Percentiles rank a stretch among this genome's conserved stretches.
These are phyloP conservation scores for Colletotrichum nymphaeae DNA, from an alignment of 2,329 filamentous ascomycete species.

Conservation along the genomic window DNA sequence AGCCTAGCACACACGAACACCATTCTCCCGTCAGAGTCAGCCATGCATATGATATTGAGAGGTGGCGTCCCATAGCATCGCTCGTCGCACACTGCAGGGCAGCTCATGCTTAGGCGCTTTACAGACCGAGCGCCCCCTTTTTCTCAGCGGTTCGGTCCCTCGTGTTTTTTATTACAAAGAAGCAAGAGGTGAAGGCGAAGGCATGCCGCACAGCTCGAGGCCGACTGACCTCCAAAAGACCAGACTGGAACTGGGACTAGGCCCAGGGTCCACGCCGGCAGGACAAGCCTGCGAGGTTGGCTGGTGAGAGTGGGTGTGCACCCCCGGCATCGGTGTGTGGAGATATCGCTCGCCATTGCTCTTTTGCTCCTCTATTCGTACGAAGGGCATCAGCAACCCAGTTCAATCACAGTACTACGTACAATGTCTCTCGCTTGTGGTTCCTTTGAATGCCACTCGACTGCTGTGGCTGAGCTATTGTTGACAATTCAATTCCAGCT, in stretches of 20 bases:
- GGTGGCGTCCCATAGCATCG: constrained; percentile 29
- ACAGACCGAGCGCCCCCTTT: background rate
- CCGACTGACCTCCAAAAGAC: background rate
- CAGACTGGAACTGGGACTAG: background rate
- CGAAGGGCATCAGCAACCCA: background rate
- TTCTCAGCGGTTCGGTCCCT: constrained; percentile 6
- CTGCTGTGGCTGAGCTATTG: background rate
- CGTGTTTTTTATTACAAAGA: constrained; percentile 2
- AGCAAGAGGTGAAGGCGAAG: background rate
- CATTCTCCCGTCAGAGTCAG: constrained; percentile 22
- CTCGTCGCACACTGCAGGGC: background rate
- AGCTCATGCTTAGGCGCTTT: background rate
- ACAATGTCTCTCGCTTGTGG: background rate
- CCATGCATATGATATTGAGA: constrained; percentile 34
- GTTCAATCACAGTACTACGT: background rate
- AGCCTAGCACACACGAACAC: constrained; percentile 6
- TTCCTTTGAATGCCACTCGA: background rate
- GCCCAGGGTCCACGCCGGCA: background rate
- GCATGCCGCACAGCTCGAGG: background rate
- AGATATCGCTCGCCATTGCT: background rate
- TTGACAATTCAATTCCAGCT: background rate
- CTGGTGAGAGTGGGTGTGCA: background rate
- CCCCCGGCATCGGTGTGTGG: background rate
- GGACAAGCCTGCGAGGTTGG: constrained; percentile 1
- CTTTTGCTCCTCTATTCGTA: background rate